phyloP scores from a whole-genome alignment of 371 early-diverging fungal genomes.

The Homolaphlyctis polyrhiza region DNA sequence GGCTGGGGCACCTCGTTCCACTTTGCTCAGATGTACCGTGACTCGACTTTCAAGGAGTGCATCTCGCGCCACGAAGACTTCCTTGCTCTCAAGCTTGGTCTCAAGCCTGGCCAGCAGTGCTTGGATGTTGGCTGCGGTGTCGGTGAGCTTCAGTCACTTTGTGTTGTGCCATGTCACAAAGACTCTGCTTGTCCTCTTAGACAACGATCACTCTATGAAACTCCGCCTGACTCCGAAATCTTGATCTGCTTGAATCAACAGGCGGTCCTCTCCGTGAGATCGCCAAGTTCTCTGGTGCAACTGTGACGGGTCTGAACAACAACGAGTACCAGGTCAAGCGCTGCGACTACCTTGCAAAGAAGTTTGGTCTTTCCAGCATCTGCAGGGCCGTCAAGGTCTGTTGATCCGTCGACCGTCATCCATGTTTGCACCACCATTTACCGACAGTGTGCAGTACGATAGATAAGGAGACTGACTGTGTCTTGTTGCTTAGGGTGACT shows the following conservation, averaged over 20 bases:
- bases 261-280: slow-evolving; percentile 92
- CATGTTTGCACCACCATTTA: too few species aligned
- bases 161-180: too few species aligned
- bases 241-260: too few species aligned
- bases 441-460: background rate
- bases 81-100: slow-evolving; percentile 67
- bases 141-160: too few species aligned
- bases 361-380: slow-evolving; percentile 45
- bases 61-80: slow-evolving; percentile 90
- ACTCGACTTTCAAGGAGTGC: slow-evolving; percentile 72
- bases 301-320: slow-evolving; percentile 90
- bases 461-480: too few species aligned
- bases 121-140: slow-evolving; percentile 89
- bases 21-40: slow-evolving; percentile 76
- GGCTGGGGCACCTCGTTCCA: slow-evolving; percentile 93
- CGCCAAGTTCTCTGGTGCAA: slow-evolving; percentile 80
- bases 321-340: slow-evolving; percentile 89
- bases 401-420: too few species aligned
- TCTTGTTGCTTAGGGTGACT: slow-evolving; percentile 80
- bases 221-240: too few species aligned
- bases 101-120: slow-evolving; percentile 60
- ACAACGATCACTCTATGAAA: too few species aligned
- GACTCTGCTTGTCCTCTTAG: too few species aligned
- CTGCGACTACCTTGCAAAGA: slow-evolving; percentile 66
- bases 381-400: slow-evolving; percentile 30